Evolutionary conservation across 1,284 basidiomycete species (phyloP), one percentile per base, ranked within the genome.

Genomic region (Golubevia pallescens): DNA sequence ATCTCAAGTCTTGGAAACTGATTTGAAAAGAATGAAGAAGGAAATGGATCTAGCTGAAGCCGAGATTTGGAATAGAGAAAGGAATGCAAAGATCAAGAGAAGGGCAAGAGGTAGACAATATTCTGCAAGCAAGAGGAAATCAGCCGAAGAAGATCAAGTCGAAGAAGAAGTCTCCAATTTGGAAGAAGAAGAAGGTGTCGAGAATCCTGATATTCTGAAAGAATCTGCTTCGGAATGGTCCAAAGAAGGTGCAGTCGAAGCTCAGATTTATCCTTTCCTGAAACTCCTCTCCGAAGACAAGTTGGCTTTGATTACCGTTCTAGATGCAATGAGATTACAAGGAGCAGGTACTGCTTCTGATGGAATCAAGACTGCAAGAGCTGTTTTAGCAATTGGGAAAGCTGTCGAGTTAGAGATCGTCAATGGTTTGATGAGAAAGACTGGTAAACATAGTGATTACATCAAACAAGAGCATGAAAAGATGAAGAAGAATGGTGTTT

Each of bases 281-380:
- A 87, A 89, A 0, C 89, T 95, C 0, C 88, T 99, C 20, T 89
- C 91, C 13, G 88, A 92, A 0, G 90, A 93, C 60, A 92, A 92
- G 69, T 89, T 98, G 7, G 94, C 94, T 0, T 88, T 97, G 21
- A 91, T 98, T 79, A 93, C 93, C 2, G 93, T 98, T 70, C 89
- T 96, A 42, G 95, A 97, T 85, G 86, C 95, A 61, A 93, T 98
- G 92, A 90, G 93, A 16, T 87, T 95, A 56, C 90, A 92, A 56
- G 92, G 92, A 3, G 89, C 90, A 0, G 92, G 93, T 19, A 93
- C 93, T 28, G 89, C 94, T 6, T 81, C 88, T 0, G 91, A 93
- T 62, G 96, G 95, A 0, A 94, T 97, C 91, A 97, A 97, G 87
- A 92, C 93, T 0, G 90, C 94, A 0, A 89, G 93, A 1, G 93